Evolutionary conservation across 176 grass and related monocot genomes (phyloP), one percentile per base, ranked within the genome.

Genomic region (Avena atlantica): DNA sequence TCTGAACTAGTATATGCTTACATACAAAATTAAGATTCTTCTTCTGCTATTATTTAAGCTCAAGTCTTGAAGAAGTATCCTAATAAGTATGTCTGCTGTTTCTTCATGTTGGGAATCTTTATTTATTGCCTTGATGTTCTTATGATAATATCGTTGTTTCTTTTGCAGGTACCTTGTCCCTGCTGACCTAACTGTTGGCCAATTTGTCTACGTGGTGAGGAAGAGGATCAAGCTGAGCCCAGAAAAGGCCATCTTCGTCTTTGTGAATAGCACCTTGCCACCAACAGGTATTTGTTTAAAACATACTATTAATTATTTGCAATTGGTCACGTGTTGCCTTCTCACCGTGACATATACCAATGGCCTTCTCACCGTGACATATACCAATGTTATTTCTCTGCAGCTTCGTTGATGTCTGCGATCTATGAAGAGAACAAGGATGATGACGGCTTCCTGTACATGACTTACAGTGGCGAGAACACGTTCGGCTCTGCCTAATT

Each of bases 341-440:
- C 23, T 16, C 59, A 8, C 20, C 62, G 36, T 23, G 49, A 71
- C 34, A 40, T 45, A 37, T 45, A 49, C 1, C 14, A 65, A 8
- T 72, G 10, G 14, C 1, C n/a, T 53, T 49, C 23, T 16, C 59
- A 8, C 20, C 62, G 36, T 23, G 49, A 71, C 34, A 40, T 45
- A 37, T 45, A 49, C 1, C 14, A 65, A 8, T 72, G 10, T 52
- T 21, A 8, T 70, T 7, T 44, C 17, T 40, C 83, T 15, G 13
- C 84, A 98, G 96, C 90, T 89, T 91, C 96, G 29, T 81, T 92
- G 82, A 96, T 98, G 96, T 96, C 93, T 67, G 83, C 88, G 0
- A 98, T 98, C 79, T 98, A 98, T 1, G 96, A 98, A 47, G 93
- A 94, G 45, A 92, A 94, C 90, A 98, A 92, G 70, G 96, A 98